These are phyloP conservation scores for Botrytis sinoallii DNA, from an alignment of 2,329 filamentous ascomycete genomes.

Conservation along the genomic window DNA sequence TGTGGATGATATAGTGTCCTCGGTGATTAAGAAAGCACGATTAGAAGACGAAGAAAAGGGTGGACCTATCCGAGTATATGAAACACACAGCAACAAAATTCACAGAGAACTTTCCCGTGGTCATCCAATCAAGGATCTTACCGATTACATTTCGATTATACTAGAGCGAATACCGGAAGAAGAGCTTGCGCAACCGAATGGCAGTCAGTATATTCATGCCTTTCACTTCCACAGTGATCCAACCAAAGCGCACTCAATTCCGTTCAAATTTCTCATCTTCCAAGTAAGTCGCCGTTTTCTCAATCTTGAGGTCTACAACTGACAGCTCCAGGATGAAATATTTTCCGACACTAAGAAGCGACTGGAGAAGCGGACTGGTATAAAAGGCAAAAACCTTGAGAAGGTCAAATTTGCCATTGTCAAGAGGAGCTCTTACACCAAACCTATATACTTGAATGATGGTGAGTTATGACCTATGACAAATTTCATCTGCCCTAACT, in stretches of 20 bases:
- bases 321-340: slow-evolving; percentile 62
- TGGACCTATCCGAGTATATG: slow-evolving; percentile 74
- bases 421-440: slow-evolving; percentile 66
- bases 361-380: slow-evolving; percentile 85
- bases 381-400: slow-evolving; percentile 97
- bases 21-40: slow-evolving; percentile 75
- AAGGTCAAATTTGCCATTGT: slow-evolving; percentile 96
- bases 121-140: slow-evolving; percentile 74
- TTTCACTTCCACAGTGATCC: slow-evolving; percentile 94
- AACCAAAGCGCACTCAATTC: slow-evolving; percentile 78
- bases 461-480: slow-evolving; percentile 54
- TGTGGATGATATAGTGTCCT: slow-evolving; percentile 73
- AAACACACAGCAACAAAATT: slow-evolving; percentile 78
- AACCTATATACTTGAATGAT: slow-evolving; percentile 80
- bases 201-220: slow-evolving; percentile 65
- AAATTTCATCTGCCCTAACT: slow-evolving; percentile 1
- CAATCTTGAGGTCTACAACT: slow-evolving; percentile 1
- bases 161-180: slow-evolving; percentile 78
- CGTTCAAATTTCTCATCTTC: slow-evolving; percentile 85
- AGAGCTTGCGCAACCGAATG: slow-evolving; percentile 52
- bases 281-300: slow-evolving; percentile 53
- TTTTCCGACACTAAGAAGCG: slow-evolving; percentile 93
- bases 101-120: slow-evolving; percentile 72
- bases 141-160: slow-evolving; percentile 79
- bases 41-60: slow-evolving; percentile 70